phyloP scores from a whole-genome alignment of 1,284 basidiomycete genomes.

The Singerocomus rubriflavus region DNA sequence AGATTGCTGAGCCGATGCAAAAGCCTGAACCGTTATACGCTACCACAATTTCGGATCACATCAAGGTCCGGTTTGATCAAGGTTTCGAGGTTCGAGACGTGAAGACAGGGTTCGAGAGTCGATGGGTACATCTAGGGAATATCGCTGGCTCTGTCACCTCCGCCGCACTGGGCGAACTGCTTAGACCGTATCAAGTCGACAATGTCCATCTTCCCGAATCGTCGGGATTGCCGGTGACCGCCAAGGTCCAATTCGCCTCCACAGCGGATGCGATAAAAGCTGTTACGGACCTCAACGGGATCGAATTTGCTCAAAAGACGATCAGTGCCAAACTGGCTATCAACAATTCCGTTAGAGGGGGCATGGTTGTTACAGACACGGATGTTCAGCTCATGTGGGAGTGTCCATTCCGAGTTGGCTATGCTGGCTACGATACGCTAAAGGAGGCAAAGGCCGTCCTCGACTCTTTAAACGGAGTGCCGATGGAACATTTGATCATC shows the following conservation, averaged over 20 bases:
- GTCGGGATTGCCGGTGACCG: constrained; percentile 27
- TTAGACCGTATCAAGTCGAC: constrained; percentile 40
- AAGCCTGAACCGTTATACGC: constrained; percentile 20
- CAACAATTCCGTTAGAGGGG: constrained; percentile 26
- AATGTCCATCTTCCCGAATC: constrained; percentile 35
- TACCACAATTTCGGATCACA: constrained; percentile 26
- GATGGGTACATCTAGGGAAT: constrained; percentile 38
- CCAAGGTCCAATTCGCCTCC: constrained; percentile 45
- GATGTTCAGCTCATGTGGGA: constrained; percentile 51
- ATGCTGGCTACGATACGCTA: constrained; percentile 53
- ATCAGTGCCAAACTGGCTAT: constrained; percentile 36
- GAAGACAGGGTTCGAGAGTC: constrained; percentile 43
- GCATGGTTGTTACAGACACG: constrained; percentile 22
- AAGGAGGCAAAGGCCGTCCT: constrained; percentile 49
- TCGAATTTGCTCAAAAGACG: constrained; percentile 34
- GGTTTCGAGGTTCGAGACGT: constrained; percentile 40
- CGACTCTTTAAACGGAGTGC: constrained; percentile 33
- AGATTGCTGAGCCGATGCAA: constrained; percentile 1
- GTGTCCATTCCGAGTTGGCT: constrained; percentile 49
- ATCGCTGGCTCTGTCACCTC: constrained; percentile 23
- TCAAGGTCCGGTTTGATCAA: constrained; percentile 36
- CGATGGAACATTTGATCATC: constrained; percentile 39
- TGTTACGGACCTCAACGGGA: constrained; percentile 45
- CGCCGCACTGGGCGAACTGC: constrained; percentile 15
- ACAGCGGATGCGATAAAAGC: constrained; percentile 49